Base-by-base conservation (phyloP, 1,284 basidiomycete species). In the Ceratobasidium sp. region DNA sequence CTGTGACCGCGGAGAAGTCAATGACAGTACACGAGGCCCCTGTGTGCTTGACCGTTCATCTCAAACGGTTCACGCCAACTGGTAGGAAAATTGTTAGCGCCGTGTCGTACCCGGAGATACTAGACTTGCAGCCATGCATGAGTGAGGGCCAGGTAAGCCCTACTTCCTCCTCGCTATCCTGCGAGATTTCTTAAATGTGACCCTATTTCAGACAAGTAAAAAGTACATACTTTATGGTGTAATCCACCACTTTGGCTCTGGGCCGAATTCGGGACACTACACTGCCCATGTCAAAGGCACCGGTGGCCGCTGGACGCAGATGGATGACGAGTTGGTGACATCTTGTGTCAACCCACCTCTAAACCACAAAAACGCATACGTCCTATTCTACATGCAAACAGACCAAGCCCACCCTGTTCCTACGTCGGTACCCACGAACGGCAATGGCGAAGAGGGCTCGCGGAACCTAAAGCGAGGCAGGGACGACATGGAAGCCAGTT, bases 191-290 rank as follows among this genome's bases (percentile, higher is more conserved):
- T 46, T 23, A 38, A 21, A 32, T 30, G n/a, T 52, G 21, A 11
- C 59, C 28, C 43, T 43, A 30, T 44, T 18, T 55, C 28, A 73
- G 78, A 87, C 84, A 75, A 92, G 91, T 1, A 91, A 92, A 0
- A 83, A 85, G n/a, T 99, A 99, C 81, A 87, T 89, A 2, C 83
- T 99, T 0, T 98, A 95, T 79, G 97, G 92, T 46, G 89, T 98
- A 72, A 95, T 98, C 70, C 95, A 91, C 76, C 98, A 99, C 80
- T 93, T 92, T 26, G 98, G 98, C 62, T 87, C 89, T 57, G 94
- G 96, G 1, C 94, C 96, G 14, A 94, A 98, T 79, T 97, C 94
- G 1, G 98, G 98, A 0, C 98, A 99, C 81, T 99, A 99, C 82
- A 96, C 91, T 76, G 91, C 97, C 6, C 91, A 90, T 77, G 90